Evolutionary conservation across 2,329 filamentous ascomycete species (phyloP).

Genomic region (Metarhizium album): DNA sequence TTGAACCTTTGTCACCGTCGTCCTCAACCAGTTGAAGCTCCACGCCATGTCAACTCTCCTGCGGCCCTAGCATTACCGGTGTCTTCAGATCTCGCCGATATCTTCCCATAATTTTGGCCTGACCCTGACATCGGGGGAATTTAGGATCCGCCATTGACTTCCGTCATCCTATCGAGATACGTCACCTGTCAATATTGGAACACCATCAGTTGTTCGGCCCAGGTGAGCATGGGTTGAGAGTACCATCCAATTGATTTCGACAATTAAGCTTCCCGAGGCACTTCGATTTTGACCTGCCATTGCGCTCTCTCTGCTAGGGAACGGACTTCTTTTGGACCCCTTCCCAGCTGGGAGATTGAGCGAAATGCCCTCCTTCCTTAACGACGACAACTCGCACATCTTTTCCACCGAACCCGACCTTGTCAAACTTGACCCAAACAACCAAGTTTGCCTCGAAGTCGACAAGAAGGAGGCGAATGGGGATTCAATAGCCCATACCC

Average conservation of each 20-base stretch:
- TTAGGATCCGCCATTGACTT: neutral
- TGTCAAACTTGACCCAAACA: slow-evolving; percentile 32
- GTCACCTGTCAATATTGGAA: neutral
- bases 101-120: neutral
- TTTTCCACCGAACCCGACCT: slow-evolving; percentile 32
- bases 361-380: slow-evolving; percentile 45
- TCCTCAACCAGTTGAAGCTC: neutral
- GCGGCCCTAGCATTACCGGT: neutral
- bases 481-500: slow-evolving; percentile 27
- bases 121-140: neutral
- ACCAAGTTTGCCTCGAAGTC: slow-evolving; percentile 24
- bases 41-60: neutral
- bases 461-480: slow-evolving; percentile 25
- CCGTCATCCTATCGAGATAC: neutral
- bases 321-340: neutral
- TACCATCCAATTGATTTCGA: neutral
- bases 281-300: neutral
- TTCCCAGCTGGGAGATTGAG: slow-evolving; percentile 5
- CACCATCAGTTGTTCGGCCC: neutral
- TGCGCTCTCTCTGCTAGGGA: neutral
- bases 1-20: neutral
- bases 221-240: neutral
- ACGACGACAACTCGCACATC: slow-evolving; percentile 32
- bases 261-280: neutral
- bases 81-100: neutral